These are phyloP conservation scores for Colletotrichum theobromicola DNA, from an alignment of 2,329 filamentous ascomycete species.

Conservation along the genomic window DNA sequence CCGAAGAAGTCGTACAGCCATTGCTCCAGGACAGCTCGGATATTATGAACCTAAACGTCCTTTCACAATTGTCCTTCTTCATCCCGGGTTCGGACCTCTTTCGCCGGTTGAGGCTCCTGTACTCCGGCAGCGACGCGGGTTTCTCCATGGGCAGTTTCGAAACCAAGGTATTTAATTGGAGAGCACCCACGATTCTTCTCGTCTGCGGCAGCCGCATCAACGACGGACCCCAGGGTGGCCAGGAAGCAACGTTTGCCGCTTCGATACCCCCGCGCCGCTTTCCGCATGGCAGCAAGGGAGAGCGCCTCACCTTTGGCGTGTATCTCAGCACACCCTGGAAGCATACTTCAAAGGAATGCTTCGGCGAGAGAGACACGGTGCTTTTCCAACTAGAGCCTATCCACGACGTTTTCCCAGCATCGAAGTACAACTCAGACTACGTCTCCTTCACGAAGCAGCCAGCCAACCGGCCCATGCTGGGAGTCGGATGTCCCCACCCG, in stretches of 20 bases:
- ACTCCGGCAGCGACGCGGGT: constrained; percentile 72
- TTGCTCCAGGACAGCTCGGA: constrained; percentile 58
- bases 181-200: constrained; percentile 74
- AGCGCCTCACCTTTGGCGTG: constrained; percentile 68
- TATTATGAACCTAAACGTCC: constrained; percentile 67
- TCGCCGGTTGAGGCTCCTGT: constrained; percentile 68
- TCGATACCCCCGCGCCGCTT: constrained; percentile 69
- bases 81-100: constrained; percentile 70
- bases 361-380: constrained; percentile 66
- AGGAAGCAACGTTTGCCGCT: constrained; percentile 62
- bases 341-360: constrained; percentile 70
- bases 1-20: constrained; percentile 45
- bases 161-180: constrained; percentile 78
- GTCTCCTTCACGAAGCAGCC: constrained; percentile 70
- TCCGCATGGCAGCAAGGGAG: constrained; percentile 52
- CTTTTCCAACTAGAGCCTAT: constrained; percentile 76
- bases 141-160: constrained; percentile 82
- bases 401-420: constrained; percentile 74
- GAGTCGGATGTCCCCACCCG: constrained; percentile 66
- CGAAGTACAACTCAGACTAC: constrained; percentile 69
- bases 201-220: constrained; percentile 67
- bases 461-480: constrained; percentile 64
- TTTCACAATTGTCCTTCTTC: constrained; percentile 78
- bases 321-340: constrained; percentile 74
- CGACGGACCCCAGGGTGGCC: constrained; percentile 51